Evolutionary conservation across 371 early-diverging fungal genomes (phyloP), one percentile per base, ranked within the genome.

Genomic region (Smittium culicis): DNA sequence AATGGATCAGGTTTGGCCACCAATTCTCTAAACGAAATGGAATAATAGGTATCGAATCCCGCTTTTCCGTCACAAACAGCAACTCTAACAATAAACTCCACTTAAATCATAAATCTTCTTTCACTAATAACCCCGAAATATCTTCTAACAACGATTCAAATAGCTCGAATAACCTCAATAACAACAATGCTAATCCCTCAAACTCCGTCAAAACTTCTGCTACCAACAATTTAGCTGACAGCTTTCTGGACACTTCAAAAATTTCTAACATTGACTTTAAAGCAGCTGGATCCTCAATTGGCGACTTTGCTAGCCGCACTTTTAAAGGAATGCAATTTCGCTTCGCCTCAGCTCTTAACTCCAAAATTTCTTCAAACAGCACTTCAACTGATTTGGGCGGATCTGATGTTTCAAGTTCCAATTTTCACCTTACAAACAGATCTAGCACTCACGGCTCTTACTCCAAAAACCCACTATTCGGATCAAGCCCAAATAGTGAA

Each of bases 1-100:
- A 96, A 65, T 98, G 94, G 95, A 82, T 91, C 31, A 87, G 93
- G 1, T 95, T 95, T 81, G 96, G 96, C 32, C 91, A 91, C 80
- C 94, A 98, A 72, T 96, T 96, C 74, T 79, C 86, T 33, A 91
- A 92, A 77, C 84, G 96, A 25, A 88, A 91, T 69, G 98, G 95
- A 1, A 94, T 92, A 72, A 77, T 91, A 11, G 86, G 60, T 25
- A 32, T 59, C 16, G 60, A 59, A 11, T 59, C 60, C 16, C 60
- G 60, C 16, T 59, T 59, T 32, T 11, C 60, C 25, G 60, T 59
- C 60, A 11, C 60, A 5, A 59, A 59, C 32, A 59, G 32, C 60
- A 32, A 59, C 14, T 11, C 5, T n/a, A 5, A 5, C 5, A 25
- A 5, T 11, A 32, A 29, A 27, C 25, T 59, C 16, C 25, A 14